Evolutionary conservation across 179 eudicot genomes (phyloP).

Genomic region (Beta lomatogona): DNA sequence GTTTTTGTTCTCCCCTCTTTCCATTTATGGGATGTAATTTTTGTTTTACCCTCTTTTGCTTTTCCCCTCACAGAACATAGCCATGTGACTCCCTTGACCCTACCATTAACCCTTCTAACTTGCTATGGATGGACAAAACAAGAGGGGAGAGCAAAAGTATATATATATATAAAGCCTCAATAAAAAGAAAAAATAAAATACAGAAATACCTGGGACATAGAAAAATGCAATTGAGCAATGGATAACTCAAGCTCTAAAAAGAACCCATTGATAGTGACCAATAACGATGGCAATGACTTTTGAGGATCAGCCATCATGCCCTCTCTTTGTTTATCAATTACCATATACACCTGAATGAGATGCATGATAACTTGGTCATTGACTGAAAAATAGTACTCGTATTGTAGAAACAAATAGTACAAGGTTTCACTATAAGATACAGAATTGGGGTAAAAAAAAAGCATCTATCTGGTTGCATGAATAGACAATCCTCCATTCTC

Average conservation of each 20-base stretch:
- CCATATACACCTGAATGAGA: constrained; percentile 66
- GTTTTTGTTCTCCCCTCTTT: no score
- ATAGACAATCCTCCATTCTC: no score
- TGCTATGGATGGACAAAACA: no score
- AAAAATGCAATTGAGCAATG: constrained; percentile 60
- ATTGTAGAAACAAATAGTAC: not conserved
- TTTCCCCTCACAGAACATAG: no score
- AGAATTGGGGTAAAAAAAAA: not conserved
- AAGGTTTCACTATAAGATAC: not conserved
- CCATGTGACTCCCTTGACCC: no score
- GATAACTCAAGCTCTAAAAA: constrained; percentile 76
- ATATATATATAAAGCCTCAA: not conserved
- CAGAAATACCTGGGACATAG: constrained; percentile 49
- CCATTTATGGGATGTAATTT: no score
- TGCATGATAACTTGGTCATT: constrained; percentile 1
- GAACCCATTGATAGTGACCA: constrained; percentile 54
- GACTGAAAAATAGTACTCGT: not conserved
- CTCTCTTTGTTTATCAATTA: constrained; percentile 69
- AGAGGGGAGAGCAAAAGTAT: no score
- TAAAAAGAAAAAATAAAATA: not conserved
- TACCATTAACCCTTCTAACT: no score
- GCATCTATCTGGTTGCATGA: no score
- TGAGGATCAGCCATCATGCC: constrained; percentile 66
- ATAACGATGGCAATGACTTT: constrained; percentile 59
- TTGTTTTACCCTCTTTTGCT: no score